A percentile compares a stretch with the other conserved stretches of the same genome.
phyloP scores from a whole-genome alignment of 441 rosid genomes.

The Erodium moschatum region DNA sequence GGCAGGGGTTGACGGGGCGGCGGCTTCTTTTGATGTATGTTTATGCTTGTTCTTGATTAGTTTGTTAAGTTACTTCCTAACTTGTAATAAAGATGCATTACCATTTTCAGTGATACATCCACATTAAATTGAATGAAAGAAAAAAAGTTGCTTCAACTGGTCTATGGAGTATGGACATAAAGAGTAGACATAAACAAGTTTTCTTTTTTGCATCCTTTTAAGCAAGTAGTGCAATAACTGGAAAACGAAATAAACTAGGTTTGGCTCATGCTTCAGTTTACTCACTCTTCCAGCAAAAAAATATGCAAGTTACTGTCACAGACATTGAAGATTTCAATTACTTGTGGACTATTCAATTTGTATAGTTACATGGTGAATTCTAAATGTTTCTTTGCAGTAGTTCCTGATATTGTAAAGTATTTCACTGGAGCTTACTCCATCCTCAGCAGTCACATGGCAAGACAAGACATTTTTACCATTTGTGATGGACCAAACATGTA shows the following conservation, averaged over 20 bases:
- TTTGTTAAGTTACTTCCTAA: constrained; percentile 15
- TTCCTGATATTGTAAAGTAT: constrained; percentile 39
- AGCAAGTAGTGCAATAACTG: too few species aligned
- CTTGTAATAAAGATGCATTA: constrained; percentile 11
- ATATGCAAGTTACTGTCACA: too few species aligned
- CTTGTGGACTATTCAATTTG: constrained; percentile 37
- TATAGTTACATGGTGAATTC: constrained; percentile 59
- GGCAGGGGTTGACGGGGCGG: too few species aligned
- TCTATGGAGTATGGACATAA: too few species aligned
- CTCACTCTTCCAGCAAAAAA: too few species aligned
- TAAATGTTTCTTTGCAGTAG: constrained; percentile 40
- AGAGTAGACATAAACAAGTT: too few species aligned
- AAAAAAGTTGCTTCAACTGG: too few species aligned
- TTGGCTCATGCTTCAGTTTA: neutral
- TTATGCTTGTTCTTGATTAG: constrained; percentile 2
- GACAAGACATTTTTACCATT: constrained; percentile 45
- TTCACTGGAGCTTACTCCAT: constrained; percentile 37
- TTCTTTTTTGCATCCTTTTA: too few species aligned
- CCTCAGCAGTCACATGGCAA: constrained; percentile 52
- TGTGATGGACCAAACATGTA: constrained; percentile 74
- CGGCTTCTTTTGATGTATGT: too few species aligned
- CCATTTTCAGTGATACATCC: neutral
- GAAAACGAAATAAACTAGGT: too few species aligned
- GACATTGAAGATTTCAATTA: neutral
- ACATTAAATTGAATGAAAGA: too few species aligned